Evolutionary conservation across 208 protist species (phyloP), one percentile per base, ranked within the genome.

Genomic region (Acanthamoeba healyi): DNA sequence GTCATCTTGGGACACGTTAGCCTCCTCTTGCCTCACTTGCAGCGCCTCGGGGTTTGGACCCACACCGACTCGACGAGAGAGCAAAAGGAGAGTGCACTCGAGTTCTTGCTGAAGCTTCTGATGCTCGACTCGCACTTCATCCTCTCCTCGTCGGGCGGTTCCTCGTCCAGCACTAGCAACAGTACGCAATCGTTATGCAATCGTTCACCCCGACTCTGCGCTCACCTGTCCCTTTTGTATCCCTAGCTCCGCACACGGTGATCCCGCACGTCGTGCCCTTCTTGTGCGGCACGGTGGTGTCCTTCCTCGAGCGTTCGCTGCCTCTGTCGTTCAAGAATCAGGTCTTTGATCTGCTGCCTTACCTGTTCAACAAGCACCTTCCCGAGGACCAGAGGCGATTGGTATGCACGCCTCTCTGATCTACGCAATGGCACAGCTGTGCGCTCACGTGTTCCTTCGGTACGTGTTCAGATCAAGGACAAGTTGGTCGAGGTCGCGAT

Each of bases 401-500:
- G 79, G 94, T 87, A 91, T n/a, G 12, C 19, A 79, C 24, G n/a
- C n/a, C n/a, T n/a, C n/a, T n/a, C 6, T 29, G 14, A 38, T 32
- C 7, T 34, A 40, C 72, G 4, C 40, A 15, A 22, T 49, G 49
- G 3, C n/a, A n/a, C 22, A 94, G 17, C 24, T n/a, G n/a, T n/a
- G n/a, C n/a, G n/a, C n/a, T n/a, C n/a, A n/a, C n/a, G n/a, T n/a
- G n/a, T n/a, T n/a, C n/a, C 32, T 49, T 49, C 74, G 17, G 12
- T 49, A 15, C 51, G 15, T 0, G 10, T 10, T n/a, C 38, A 94
- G 54, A 94, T 95, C n/a, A 94, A 95, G 58, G 91, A 96, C n/a
- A 95, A 92, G 82, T 63, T 96, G 42, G 93, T 92, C 34, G 94
- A 96, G 26, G 94, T 96, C 12, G 84, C 94, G 4, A 93, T 96